Percentiles rank a stretch among this genome's conserved stretches.
These are phyloP conservation scores for Phaeomoniella chlamydospora DNA, from an alignment of 2,329 filamentous ascomycete species.

Conservation along the genomic window DNA sequence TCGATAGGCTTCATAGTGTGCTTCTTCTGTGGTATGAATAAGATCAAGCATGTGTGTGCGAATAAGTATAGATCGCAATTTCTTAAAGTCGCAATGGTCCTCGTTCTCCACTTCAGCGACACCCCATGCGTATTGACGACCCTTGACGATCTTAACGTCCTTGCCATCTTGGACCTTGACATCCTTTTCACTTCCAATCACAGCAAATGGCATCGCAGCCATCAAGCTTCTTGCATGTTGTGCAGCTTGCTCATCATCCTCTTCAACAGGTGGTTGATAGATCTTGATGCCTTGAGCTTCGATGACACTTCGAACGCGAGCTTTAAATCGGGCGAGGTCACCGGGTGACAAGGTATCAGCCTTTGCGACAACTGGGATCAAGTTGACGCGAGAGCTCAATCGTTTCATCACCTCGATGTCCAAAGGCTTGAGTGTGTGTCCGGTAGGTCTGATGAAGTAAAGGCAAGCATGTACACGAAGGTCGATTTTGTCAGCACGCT, in stretches of 20 bases:
- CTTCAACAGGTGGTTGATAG: constrained; percentile 93
- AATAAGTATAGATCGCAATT: constrained; percentile 96
- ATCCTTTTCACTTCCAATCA: constrained; percentile 98
- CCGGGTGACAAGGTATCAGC: constrained; percentile 90
- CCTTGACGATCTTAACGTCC: constrained; percentile 64
- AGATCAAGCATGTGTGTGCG: constrained; percentile 99
- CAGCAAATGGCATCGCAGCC: constrained; percentile 95
- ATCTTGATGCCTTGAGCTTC: constrained; percentile 99
- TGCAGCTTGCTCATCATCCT: constrained; percentile 92
- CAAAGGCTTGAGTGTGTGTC: constrained; percentile 94
- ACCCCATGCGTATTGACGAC: constrained; percentile 97
- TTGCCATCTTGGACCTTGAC: constrained; percentile 92
- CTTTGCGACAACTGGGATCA: constrained; percentile 97
- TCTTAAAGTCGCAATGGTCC: constrained; percentile 99
- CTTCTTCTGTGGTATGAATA: constrained; percentile 98
- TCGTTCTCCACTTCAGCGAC: constrained; percentile 99
- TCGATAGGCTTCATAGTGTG: constrained; percentile 98
- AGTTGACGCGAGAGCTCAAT: constrained; percentile 90
- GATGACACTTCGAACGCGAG: constrained; percentile 83
- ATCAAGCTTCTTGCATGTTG: constrained; percentile 90
- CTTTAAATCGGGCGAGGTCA: constrained; percentile 89
- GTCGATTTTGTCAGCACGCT: constrained; percentile 96
- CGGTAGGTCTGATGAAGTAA: constrained; percentile 98
- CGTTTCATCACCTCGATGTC: constrained; percentile 99
- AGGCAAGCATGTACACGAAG: constrained; percentile 95